Evolutionary conservation across 805 yeast species (phyloP).

Genomic region (Lipomyces kockii): DNA sequence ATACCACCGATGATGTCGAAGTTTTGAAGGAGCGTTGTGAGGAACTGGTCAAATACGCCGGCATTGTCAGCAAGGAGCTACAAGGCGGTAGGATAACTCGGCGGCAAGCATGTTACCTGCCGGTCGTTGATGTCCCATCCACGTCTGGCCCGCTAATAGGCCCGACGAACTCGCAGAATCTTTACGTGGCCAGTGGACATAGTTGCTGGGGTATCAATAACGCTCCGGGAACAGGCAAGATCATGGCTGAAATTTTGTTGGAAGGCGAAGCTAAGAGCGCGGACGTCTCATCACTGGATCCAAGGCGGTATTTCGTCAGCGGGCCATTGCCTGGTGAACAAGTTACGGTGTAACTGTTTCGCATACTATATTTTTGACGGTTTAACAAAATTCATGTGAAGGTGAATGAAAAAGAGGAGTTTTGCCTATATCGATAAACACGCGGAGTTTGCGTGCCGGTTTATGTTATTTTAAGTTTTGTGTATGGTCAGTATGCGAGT

Average conservation of each 20-base stretch:
- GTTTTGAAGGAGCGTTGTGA: constrained; percentile 88
- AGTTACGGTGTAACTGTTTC: neutral
- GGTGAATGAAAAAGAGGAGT: neutral
- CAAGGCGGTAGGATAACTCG: constrained; percentile 74
- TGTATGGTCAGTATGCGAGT: neutral
- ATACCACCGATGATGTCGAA: constrained; percentile 90
- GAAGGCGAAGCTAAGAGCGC: constrained; percentile 84
- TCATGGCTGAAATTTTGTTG: constrained; percentile 81
- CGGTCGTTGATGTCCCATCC: constrained; percentile 91
- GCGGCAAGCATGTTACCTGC: constrained; percentile 93
- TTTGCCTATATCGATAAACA: neutral
- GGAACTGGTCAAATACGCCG: constrained; percentile 78
- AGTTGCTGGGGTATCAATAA: constrained; percentile 99
- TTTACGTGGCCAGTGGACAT: constrained; percentile 88
- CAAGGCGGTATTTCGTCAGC: constrained; percentile 73
- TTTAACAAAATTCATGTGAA: neutral
- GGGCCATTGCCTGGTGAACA: constrained; percentile 32
- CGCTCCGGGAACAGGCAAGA: constrained; percentile 95
- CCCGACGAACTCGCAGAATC: constrained; percentile 80
- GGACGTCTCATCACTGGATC: constrained; percentile 80
- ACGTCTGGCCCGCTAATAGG: constrained; percentile 94
- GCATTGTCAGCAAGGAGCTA: constrained; percentile 71
- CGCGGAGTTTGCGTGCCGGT: neutral
- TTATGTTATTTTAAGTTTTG: neutral
- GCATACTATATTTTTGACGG: neutral